Evolutionary conservation across 2,329 filamentous ascomycete genomes (phyloP), one percentile per base, ranked within the genome.

Genomic region (Xylariales sp.): DNA sequence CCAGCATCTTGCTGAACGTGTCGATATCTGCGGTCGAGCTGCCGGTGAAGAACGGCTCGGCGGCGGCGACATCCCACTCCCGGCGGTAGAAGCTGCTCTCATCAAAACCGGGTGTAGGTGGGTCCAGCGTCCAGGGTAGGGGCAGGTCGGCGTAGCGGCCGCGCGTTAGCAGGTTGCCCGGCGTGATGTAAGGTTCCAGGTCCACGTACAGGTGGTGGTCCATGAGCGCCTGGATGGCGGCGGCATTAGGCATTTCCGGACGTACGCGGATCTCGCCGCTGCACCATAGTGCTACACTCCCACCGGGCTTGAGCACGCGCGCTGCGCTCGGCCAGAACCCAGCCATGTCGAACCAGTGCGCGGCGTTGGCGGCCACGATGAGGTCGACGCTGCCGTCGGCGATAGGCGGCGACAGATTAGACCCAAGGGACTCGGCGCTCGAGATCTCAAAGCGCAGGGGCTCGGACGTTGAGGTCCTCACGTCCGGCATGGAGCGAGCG

Each of bases 341-440:
- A 0, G 58, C 45, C 63, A 78, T 66, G 45, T 79, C 63, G 55
- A 80, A 78, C 76, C 76, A 80, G 52, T 80, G 76, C 0, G 72
- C 71, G 1, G 71, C 66, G 4, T 62, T 72, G 0, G 69, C 69
- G 7, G 66, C 65, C 0, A 63, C 69, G 43, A 76, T 59, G n/a
- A 77, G 53, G 47, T 76, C 73, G 7, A 76, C 63, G 37, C 54
- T 58, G 29, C 43, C 43, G 29, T 57, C 59, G 3, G 42, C 43
- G 4, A 69, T 41, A 1, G 50, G 48, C 19, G 39, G 51, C 18
- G 20, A 10, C 45, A 39, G 12, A 62, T 33, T 19, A 3, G 44
- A 38, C 14, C 60, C 62, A 3, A 75, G 57, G 0, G 62, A 55
- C 43, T 76, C 72, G 2, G 72, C 72, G 0, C 55, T 50, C 2